Evolutionary conservation across 2,329 filamentous ascomycete species (phyloP).

Genomic region (Aspergillus sp.): DNA sequence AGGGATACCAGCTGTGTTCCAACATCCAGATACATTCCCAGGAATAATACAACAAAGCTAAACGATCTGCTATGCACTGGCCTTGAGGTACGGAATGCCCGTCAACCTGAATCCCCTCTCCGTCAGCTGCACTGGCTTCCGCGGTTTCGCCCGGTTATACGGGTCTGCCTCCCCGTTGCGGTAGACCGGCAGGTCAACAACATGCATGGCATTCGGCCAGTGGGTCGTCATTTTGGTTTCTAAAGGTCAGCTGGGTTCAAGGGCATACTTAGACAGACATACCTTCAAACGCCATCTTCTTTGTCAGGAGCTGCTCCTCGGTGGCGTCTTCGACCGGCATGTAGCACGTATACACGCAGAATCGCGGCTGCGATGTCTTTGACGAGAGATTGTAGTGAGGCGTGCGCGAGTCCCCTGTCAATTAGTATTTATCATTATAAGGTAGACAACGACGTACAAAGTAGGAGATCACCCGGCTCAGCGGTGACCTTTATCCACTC

Average conservation of each 20-base stretch:
- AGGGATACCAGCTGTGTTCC: too few species aligned
- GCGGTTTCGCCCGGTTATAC: conserved; percentile 28
- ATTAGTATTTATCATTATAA: neutral
- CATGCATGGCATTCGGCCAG: conserved; percentile 32
- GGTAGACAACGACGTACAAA: conserved; percentile 26
- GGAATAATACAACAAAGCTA: too few species aligned
- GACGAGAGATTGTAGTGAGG: conserved; percentile 44
- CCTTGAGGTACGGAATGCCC: conserved; percentile 35
- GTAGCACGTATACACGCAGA: conserved; percentile 42
- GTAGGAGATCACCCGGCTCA: conserved; percentile 46
- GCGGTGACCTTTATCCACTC: conserved; percentile 40
- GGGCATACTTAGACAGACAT: conserved; percentile 8
- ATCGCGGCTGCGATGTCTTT: conserved; percentile 28
- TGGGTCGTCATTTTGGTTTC: conserved; percentile 38
- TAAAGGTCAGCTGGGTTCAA: neutral
- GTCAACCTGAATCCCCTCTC: conserved; percentile 49
- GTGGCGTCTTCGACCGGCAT: conserved; percentile 42
- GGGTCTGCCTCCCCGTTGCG: conserved; percentile 22
- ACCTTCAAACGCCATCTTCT: conserved; percentile 44
- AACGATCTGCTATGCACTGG: neutral
- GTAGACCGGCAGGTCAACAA: conserved; percentile 21
- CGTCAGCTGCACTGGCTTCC: conserved; percentile 40
- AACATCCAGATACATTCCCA: too few species aligned
- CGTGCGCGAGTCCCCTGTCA: conserved; percentile 33
- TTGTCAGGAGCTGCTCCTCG: conserved; percentile 43